Evolutionary conservation across 768 basidiomycete species (phyloP), one percentile per base, ranked within the genome.

Genomic region (Phaeotremella fagi): DNA sequence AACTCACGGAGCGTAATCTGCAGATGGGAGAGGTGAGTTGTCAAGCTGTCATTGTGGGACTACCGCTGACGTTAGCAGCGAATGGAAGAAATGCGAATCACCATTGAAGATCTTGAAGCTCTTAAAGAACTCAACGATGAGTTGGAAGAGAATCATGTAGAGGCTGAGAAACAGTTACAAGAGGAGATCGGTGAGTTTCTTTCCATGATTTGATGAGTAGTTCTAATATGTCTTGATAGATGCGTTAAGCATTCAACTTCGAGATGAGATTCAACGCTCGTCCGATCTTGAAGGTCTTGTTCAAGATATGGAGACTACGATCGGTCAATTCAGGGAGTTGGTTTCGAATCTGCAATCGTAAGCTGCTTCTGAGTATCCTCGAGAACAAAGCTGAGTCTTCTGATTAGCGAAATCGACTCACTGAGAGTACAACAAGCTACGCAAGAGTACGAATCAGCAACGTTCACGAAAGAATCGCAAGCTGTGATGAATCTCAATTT

Each of bases 91-190:
- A 92, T 97, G 87, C 82, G 90, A 12, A 85, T 89, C 50, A 88
- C 88, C 0, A 90, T 98, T 50, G 94, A 98, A 72, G 95, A 99
- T 65, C 82, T 97, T 3, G 95, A 99, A 70, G 83, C 91, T 11
- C 82, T 99, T 36, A 88, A 92, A 70, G 95, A 98, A 66, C 85
- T 99, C 44, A 90, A 86, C 51, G 94, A 99, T 57, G 95, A 99
- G 75, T 81, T 99, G 2, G 95, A 98, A 73, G 92, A 98, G 75
- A 91, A 89, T 64, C 94, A 98, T 59, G 71, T 88, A 2, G 94
- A 95, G 74, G 88, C 90, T 0, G 94, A 97, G 76, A 91, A 88
- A 71, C 82, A 84, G 22, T 75, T 99, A 53, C 85, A 90, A 64
- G 88, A 87, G 41, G 94, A 97, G 45, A 80, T 98, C 41, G 86